A percentile compares a stretch with the other conserved stretches of the same genome.
These are phyloP conservation scores for Suillus luteus DNA, from an alignment of 768 basidiomycete genomes.

Conservation along the genomic window DNA sequence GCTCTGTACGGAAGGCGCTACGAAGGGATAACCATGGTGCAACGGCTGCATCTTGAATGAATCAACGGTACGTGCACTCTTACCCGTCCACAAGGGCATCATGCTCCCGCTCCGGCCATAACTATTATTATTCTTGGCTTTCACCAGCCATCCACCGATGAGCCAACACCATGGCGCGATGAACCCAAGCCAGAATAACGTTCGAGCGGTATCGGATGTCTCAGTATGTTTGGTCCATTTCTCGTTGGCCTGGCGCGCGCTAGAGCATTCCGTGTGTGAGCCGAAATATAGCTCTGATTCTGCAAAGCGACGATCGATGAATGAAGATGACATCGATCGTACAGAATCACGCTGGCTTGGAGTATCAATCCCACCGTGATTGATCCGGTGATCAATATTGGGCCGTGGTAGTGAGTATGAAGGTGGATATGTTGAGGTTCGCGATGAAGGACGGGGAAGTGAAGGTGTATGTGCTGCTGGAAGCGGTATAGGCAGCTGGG, in stretches of 20 bases:
- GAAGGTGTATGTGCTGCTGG: slow-evolving; percentile 16
- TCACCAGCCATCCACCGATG: slow-evolving; percentile 73
- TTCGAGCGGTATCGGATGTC: slow-evolving; percentile 42
- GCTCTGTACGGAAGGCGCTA: slow-evolving; percentile 48
- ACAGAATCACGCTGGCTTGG: slow-evolving; percentile 30
- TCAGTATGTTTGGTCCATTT: slow-evolving; percentile 19
- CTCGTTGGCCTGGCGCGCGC: slow-evolving; percentile 23
- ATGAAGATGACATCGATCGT: slow-evolving; percentile 48
- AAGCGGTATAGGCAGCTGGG: slow-evolving; percentile 4
- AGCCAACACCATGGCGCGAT: slow-evolving; percentile 75
- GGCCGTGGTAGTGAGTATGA: slow-evolving; percentile 24
- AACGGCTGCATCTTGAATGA: slow-evolving; percentile 44
- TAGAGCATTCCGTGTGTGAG: slow-evolving; percentile 35
- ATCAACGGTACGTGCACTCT: slow-evolving; percentile 43
- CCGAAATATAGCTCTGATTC: slow-evolving; percentile 41
- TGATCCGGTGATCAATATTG: slow-evolving; percentile 22
- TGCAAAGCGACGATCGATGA: slow-evolving; percentile 54
- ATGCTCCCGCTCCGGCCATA: slow-evolving; percentile 44
- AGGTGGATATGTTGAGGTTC: slow-evolving; percentile 27
- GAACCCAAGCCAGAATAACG: slow-evolving; percentile 79
- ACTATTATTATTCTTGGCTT: slow-evolving; percentile 32
- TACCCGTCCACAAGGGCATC: slow-evolving; percentile 36
- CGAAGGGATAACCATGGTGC: slow-evolving; percentile 58
- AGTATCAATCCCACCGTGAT: slow-evolving; percentile 19
- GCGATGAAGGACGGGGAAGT: slow-evolving; percentile 22